A percentile compares a stretch with the other conserved stretches of the same genome.
Conservation (phyloP, 164 flowering plant species). For the Akebia trifoliata region DNA sequence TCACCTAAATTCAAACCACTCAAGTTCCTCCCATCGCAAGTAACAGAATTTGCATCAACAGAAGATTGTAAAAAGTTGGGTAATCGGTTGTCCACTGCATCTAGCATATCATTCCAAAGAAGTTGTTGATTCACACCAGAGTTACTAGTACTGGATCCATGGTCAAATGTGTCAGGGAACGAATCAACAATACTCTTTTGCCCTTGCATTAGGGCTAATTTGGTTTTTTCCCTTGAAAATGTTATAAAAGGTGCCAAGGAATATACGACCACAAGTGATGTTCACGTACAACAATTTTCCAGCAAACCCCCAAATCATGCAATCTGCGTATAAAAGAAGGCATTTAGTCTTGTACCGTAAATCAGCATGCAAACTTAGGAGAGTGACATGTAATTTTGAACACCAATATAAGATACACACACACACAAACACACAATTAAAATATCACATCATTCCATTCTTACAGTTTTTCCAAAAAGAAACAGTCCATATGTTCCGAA, state of each 20-base stretch:
- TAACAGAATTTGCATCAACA: conserved; percentile 25
- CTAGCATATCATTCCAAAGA: conserved; percentile 39
- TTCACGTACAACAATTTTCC: neutral
- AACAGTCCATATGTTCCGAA: too few relatives aligned
- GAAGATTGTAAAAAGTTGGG: conserved; percentile 34
- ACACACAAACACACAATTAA: too few relatives aligned
- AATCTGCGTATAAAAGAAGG: neutral
- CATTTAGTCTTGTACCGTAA: too few relatives aligned
- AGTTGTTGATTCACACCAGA: conserved; percentile 33
- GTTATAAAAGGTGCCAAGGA: too few relatives aligned
- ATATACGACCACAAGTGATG: too few relatives aligned
- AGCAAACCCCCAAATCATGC: neutral
- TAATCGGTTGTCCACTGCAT: conserved; percentile 35
- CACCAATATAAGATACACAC: neutral
- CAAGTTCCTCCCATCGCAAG: conserved; percentile 32
- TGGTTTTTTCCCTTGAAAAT: neutral
- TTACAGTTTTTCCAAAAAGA: too few relatives aligned
- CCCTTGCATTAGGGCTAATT: conserved; percentile 54
- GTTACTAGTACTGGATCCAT: conserved; percentile 43
- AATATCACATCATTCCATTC: too few relatives aligned
- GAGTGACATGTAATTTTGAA: too few relatives aligned
- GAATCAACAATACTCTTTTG: conserved; percentile 41
- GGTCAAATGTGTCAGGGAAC: conserved; percentile 43
- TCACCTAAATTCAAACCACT: conserved; percentile 37
- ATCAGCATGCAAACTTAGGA: too few relatives aligned